These are phyloP conservation scores for Hypholoma fasciculare DNA, from an alignment of 768 basidiomycete species.

Conservation along the genomic window DNA sequence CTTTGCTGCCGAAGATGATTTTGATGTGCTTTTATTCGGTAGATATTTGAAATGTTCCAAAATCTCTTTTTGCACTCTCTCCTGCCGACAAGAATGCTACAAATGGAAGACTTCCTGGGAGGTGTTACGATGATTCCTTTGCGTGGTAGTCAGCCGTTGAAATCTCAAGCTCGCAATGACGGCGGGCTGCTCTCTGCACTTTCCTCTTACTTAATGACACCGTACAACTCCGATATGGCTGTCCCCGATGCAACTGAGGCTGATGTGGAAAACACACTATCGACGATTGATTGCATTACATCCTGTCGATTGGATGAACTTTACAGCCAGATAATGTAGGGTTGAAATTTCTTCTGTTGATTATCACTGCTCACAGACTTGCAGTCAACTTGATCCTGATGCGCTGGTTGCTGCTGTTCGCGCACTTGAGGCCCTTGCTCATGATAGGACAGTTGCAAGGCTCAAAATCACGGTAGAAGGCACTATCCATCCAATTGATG, in stretches of 20 bases:
- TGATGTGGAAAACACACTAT: constrained; percentile 92
- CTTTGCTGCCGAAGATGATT: neutral
- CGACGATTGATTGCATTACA: constrained; percentile 92
- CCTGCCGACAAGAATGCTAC: constrained; percentile 85
- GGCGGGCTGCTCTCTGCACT: constrained; percentile 92
- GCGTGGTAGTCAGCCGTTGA: constrained; percentile 67
- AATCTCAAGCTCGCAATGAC: constrained; percentile 66
- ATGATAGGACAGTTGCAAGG: constrained; percentile 82
- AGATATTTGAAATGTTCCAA: constrained; percentile 99
- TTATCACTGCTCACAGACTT: neutral
- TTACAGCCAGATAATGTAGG: constrained; percentile 91
- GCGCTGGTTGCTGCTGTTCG: constrained; percentile 83
- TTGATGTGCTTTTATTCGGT: constrained; percentile 3
- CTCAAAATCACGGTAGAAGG: constrained; percentile 74
- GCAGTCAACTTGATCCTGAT: constrained; percentile 75
- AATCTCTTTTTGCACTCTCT: constrained; percentile 94
- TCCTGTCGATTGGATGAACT: constrained; percentile 94
- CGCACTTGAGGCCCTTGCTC: constrained; percentile 87
- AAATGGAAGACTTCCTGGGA: constrained; percentile 99
- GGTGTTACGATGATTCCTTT: constrained; percentile 92
- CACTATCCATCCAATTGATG: constrained; percentile 37
- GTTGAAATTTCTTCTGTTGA: neutral
- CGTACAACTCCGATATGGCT: constrained; percentile 81
- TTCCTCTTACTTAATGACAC: constrained; percentile 96
- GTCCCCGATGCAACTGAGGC: constrained; percentile 86